A percentile compares a stretch with the other conserved stretches of the same genome.
Evolutionary conservation across 345 rosid genomes (phyloP).

Genomic region (Hibiscus trionum): DNA sequence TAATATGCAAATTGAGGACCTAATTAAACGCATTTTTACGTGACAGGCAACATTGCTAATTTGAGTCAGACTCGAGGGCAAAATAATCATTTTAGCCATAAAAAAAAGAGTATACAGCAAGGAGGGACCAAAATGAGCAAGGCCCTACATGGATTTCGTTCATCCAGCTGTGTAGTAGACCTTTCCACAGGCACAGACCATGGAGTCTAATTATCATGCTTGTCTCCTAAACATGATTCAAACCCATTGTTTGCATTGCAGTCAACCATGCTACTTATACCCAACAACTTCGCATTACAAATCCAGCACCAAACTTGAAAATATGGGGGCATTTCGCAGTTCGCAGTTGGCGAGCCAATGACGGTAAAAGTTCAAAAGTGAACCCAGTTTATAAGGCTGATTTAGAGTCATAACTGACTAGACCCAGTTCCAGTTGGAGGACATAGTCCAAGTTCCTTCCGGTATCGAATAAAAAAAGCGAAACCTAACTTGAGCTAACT

Average conservation of each 20-base stretch:
- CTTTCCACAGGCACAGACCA: neutral
- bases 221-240: constrained; percentile 27
- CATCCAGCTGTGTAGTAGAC: constrained; percentile 25
- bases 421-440: neutral
- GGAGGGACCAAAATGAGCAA: too few species aligned
- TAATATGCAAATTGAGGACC: too few species aligned
- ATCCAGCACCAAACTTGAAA: neutral
- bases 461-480: neutral
- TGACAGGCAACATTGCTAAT: too few species aligned
- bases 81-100: too few species aligned
- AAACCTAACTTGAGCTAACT: neutral
- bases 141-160: neutral
- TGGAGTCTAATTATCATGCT: constrained; percentile 20
- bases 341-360: too few species aligned
- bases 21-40: too few species aligned
- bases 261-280: neutral
- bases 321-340: too few species aligned
- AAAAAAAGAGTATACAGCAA: too few species aligned
- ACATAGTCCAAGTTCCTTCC: neutral
- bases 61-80: too few species aligned
- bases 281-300: neutral
- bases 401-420: neutral
- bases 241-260: neutral
- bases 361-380: too few species aligned
- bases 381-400: neutral